Conservation (phyloP, 2,329 filamentous ascomycete species). For the Sporothrix schenckii region DNA sequence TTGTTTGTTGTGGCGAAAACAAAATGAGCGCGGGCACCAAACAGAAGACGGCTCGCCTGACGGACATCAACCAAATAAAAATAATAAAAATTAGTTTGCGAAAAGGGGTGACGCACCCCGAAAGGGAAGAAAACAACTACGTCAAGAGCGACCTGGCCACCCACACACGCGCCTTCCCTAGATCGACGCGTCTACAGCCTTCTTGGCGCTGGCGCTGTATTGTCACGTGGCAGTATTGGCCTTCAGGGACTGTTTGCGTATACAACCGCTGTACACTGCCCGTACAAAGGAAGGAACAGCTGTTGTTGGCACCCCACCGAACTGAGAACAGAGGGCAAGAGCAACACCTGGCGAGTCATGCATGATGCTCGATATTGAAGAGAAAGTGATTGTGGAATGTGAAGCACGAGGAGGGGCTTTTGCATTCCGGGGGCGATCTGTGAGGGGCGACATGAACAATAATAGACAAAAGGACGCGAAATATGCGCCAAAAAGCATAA, state of each 20-base stretch:
- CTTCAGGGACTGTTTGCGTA: background rate
- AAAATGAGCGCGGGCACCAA: constrained; percentile 15
- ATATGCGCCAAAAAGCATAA: background rate
- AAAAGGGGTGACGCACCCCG: constrained; percentile 13
- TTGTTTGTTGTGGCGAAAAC: constrained; percentile 25
- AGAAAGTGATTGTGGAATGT: constrained; percentile 8
- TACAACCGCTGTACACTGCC: background rate
- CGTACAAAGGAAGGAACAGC: background rate
- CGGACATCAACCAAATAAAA: background rate
- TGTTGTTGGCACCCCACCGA: background rate
- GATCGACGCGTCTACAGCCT: constrained; percentile 21
- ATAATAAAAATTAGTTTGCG: background rate
- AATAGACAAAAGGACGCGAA: background rate
- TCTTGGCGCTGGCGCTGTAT: background rate
- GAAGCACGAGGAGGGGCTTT: constrained; percentile 13
- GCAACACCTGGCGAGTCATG: background rate
- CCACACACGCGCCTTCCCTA: constrained; percentile 21
- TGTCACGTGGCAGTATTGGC: constrained; percentile 9
- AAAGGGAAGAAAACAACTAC: constrained; percentile 25
- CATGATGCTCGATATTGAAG: constrained; percentile 2
- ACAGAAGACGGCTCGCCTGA: background rate
- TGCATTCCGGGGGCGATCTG: background rate
- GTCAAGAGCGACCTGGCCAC: constrained; percentile 20
- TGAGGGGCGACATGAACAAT: background rate
- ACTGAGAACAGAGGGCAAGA: too few relatives aligned